These are phyloP conservation scores for Sicyos edulis DNA, from an alignment of 306 rosid genomes.

Conservation along the genomic window DNA sequence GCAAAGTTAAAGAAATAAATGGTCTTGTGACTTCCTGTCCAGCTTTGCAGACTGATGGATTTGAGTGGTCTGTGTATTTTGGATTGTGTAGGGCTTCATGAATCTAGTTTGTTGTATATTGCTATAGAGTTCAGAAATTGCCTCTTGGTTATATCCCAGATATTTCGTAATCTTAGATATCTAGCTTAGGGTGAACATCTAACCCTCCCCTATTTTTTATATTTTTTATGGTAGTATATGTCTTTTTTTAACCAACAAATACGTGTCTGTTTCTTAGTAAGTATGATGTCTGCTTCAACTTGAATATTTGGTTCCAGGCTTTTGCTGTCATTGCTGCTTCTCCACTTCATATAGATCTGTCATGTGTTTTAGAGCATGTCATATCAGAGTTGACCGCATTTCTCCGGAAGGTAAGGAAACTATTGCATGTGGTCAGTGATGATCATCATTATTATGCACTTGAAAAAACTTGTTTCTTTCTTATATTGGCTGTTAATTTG, in stretches of 20 bases:
- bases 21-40: not conserved
- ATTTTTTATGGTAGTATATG: not conserved
- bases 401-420: conserved; percentile 70
- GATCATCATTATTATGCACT: not conserved
- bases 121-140: not conserved
- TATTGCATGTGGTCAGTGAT: not conserved
- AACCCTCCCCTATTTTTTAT: not conserved
- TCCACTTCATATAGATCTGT: conserved; percentile 74
- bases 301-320: conserved; percentile 49
- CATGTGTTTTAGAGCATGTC: conserved; percentile 87
- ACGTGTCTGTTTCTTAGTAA: not conserved
- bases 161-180: not conserved
- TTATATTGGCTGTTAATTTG: conserved; percentile 10
- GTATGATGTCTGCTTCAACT: not conserved
- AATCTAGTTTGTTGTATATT: not conserved
- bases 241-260: not conserved
- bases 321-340: conserved; percentile 95
- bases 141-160: not conserved
- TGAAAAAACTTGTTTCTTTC: conserved; percentile 11
- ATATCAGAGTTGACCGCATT: conserved; percentile 88
- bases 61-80: not conserved
- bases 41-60: not conserved
- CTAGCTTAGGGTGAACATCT: not conserved
- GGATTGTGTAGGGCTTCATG: not conserved
- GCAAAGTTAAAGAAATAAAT: not conserved